Percentiles rank a stretch among this genome's conserved stretches.
Evolutionary conservation across 1,139 yeast species (phyloP).

Genomic region (Taiozyma onychis): DNA sequence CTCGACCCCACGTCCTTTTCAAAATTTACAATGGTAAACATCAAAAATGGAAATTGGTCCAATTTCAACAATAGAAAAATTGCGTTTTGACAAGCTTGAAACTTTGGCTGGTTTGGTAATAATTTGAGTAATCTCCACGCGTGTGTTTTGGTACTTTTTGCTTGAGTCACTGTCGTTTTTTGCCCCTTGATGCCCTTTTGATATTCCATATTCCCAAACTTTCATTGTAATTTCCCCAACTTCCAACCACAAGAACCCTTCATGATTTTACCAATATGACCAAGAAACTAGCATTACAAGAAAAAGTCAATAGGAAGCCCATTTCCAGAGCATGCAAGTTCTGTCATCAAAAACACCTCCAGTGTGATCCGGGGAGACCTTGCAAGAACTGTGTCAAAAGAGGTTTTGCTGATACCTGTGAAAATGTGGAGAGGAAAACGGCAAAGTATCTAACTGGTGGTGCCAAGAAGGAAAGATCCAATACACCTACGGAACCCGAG

Average conservation of each 20-base stretch:
- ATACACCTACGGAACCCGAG: not conserved
- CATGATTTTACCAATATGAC: constrained; percentile 39
- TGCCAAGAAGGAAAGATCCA: not conserved
- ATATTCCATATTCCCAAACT: not conserved
- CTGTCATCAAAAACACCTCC: constrained; percentile 68
- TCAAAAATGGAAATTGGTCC: not conserved
- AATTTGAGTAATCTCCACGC: not conserved
- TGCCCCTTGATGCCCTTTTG: not conserved
- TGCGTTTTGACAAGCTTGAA: too few relatives aligned
- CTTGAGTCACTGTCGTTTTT: not conserved
- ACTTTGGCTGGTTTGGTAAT: not conserved
- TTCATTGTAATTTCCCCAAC: not conserved
- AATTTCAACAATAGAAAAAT: not conserved
- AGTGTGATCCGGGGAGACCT: constrained; percentile 54
- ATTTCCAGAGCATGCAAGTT: constrained; percentile 64
- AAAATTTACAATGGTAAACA: not conserved
- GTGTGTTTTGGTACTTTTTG: not conserved
- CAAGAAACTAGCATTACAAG: constrained; percentile 46
- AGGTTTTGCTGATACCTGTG: constrained; percentile 48
- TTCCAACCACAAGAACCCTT: not conserved
- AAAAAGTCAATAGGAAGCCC: constrained; percentile 52
- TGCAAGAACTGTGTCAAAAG: constrained; percentile 66
- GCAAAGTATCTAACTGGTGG: constrained; percentile 28
- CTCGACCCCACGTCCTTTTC: not conserved
- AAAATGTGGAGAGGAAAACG: constrained; percentile 53